Evolutionary conservation across 2,329 filamentous ascomycete genomes (phyloP).

Genomic region (Helotiales sp.): DNA sequence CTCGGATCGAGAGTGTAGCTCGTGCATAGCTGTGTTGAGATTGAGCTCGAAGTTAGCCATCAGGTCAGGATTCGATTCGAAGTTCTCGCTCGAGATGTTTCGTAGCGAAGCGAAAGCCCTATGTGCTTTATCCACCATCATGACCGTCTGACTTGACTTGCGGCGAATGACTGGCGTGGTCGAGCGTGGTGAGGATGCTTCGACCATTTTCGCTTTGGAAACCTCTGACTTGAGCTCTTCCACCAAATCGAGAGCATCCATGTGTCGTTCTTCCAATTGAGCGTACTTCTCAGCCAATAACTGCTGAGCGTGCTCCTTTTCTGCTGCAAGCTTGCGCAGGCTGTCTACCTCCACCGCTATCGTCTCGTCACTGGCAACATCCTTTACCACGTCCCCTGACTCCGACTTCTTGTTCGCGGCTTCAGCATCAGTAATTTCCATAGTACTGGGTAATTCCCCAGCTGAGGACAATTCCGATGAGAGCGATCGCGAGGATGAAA

Average conservation of each 20-base stretch:
- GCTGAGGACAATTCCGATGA: constrained; percentile 92
- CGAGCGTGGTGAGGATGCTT: constrained; percentile 56
- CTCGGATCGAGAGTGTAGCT: constrained; percentile 83
- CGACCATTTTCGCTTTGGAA: constrained; percentile 68
- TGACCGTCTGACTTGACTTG: constrained; percentile 87
- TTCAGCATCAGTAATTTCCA: constrained; percentile 62
- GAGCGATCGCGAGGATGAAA: constrained; percentile 83
- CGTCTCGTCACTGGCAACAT: constrained; percentile 44
- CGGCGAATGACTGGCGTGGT: constrained; percentile 81
- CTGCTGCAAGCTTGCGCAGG: constrained; percentile 67
- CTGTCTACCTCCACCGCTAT: constrained; percentile 67
- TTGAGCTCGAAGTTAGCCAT: constrained; percentile 94
- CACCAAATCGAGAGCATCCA: constrained; percentile 78
- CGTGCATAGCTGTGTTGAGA: constrained; percentile 87
- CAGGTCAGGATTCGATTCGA: constrained; percentile 77
- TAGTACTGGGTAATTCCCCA: constrained; percentile 70
- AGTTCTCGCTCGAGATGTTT: constrained; percentile 83
- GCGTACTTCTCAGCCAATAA: constrained; percentile 76
- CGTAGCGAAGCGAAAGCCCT: constrained; percentile 87
- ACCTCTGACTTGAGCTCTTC: constrained; percentile 89
- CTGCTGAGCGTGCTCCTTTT: constrained; percentile 75
- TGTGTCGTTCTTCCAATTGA: constrained; percentile 80
- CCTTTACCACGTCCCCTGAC: constrained; percentile 22
- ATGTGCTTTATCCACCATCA: constrained; percentile 86
- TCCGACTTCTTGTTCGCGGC: constrained; percentile 42